Percentiles rank a stretch among this genome's conserved stretches.
Conservation (phyloP, 2,329 filamentous ascomycete species). For the Amauroascus verrucosus region DNA sequence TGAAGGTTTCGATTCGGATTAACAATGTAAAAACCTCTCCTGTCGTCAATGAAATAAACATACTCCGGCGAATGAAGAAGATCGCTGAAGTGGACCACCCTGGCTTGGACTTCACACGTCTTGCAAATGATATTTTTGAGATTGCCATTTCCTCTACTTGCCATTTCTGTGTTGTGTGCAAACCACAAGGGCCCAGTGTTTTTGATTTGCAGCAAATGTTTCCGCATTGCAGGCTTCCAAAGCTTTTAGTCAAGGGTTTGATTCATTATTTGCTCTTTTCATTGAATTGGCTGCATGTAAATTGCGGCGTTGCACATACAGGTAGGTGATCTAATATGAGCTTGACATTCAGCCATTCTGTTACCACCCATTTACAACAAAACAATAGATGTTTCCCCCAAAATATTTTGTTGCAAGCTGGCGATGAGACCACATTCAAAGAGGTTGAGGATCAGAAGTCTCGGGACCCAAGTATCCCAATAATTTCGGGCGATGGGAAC, state of each 20-base stretch:
- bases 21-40: conserved; percentile 14
- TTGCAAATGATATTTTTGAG: too few relatives aligned
- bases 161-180: too few relatives aligned
- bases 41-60: conserved; percentile 19
- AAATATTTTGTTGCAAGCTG: conserved; percentile 7
- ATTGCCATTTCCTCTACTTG: too few relatives aligned
- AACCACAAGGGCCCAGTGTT: conserved; percentile 19
- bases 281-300: conserved; percentile 18
- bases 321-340: conserved; percentile 13
- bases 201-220: conserved; percentile 19
- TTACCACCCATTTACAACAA: conserved; percentile 1
- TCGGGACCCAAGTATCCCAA: conserved; percentile 10
- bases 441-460: conserved; percentile 14
- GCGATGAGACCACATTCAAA: conserved; percentile 11
- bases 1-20: conserved; percentile 8
- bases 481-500: conserved; percentile 7
- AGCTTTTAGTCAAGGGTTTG: conserved; percentile 17
- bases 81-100: too few relatives aligned
- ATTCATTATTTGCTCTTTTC: conserved; percentile 17
- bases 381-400: too few relatives aligned
- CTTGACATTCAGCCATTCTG: too few relatives aligned
- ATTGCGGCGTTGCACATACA: conserved; percentile 18
- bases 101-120: too few relatives aligned
- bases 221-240: conserved; percentile 18
- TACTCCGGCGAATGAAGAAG: conserved; percentile 17